Base-by-base conservation (phyloP, 2,329 filamentous ascomycete genomes). In the Aspergillus sp. region DNA sequence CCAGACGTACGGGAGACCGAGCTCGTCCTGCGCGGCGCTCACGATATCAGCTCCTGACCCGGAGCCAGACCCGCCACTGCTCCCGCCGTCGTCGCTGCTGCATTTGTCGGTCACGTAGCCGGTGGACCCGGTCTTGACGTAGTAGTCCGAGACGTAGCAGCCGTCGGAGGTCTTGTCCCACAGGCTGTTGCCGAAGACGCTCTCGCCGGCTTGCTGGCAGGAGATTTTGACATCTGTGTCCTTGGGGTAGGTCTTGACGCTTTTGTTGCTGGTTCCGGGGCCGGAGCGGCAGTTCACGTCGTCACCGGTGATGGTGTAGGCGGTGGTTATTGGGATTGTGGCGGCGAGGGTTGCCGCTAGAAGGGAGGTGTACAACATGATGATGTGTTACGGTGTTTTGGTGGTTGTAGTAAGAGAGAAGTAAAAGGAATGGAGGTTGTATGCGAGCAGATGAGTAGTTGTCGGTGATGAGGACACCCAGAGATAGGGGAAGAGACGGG, bases 1-100 rank as follows among this genome's bases (percentile, higher is more conserved):
- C 56, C 55, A 64, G 42, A 64, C 62, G 47, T 65, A 65, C 10
- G 61, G 59, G 7, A 64, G 56, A 6, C 58, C 59, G n/a, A 63
- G 58, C 47, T 64, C 48, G 17, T 54, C 58, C 44, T 58, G 47
- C 4, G 63, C 62, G 2, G 62, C 60, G 14, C 43, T 36, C 48
- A 65, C 56, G 49, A 65, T 62, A n/a, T 47, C 54, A 6, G 49
- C 49, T 17, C 60, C 58, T 1, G 53, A 53, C 3, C 34, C 32
- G 13, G 32, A 25, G 23, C 23, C 25, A 3, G 25, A 29, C 7
- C 25, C 16, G 7, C 34, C 16, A 13, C 16, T 36, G 32, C 9
- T 9, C 4, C n/a, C 16, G 34, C 9, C 34, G 16, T 13, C 34
- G 16, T 13, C 13, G 14, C 2, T 16, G 34, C 40, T 23, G 45